Conservation (phyloP, 306 rosid genomes). For the Casuarina equisetifolia region DNA sequence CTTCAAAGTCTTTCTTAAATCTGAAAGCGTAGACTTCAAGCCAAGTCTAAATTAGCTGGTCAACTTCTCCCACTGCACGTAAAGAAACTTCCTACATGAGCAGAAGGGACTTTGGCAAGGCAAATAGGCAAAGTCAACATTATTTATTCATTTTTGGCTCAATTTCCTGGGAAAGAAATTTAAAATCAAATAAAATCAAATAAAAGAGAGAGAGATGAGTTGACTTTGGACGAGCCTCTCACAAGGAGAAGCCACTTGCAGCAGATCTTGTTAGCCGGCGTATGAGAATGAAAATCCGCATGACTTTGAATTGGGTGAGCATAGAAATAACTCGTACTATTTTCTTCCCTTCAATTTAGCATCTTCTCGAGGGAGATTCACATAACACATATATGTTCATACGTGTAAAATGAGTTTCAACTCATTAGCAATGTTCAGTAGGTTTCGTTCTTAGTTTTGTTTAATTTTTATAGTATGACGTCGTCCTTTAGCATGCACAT, state of each 20-base stretch:
- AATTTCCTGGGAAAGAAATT: too few species aligned
- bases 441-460: background rate
- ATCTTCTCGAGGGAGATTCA: background rate
- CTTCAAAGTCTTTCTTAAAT: background rate
- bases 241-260: background rate
- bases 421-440: background rate
- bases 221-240: background rate
- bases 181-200: too few species aligned
- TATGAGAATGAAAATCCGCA: background rate
- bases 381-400: background rate
- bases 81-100: background rate
- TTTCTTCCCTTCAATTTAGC: background rate
- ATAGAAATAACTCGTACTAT: too few species aligned
- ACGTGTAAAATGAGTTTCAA: background rate
- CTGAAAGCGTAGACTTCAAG: background rate
- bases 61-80: background rate
- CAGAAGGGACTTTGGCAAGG: background rate
- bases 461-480: too few species aligned
- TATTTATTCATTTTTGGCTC: background rate
- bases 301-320: background rate
- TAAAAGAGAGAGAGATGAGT: background rate
- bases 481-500: too few species aligned
- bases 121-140: background rate
- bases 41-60: conserved; percentile 1
- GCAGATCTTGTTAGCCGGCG: background rate